Conservation (phyloP, 768 basidiomycete genomes). For the Lepiota subincarnata region DNA sequence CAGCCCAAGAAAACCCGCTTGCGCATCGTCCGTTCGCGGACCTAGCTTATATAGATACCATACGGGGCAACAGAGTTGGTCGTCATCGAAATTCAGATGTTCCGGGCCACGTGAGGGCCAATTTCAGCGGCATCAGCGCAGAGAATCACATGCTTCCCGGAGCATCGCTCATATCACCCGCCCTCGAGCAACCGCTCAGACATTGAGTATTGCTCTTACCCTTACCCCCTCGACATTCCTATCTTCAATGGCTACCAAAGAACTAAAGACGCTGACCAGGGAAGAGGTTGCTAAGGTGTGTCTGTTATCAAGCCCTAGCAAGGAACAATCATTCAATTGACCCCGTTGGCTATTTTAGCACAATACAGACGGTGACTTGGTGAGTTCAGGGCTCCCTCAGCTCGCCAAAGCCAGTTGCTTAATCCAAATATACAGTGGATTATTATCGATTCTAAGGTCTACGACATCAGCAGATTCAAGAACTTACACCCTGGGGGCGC, state of each 20-base stretch:
- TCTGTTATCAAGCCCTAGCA: not conserved
- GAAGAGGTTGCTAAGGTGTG: conserved; percentile 42
- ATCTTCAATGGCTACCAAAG: conserved; percentile 29
- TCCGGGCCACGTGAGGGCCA: no score
- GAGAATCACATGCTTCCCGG: conserved; percentile 12
- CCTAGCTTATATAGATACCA: no score
- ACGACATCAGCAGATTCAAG: conserved; percentile 78
- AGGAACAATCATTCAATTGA: conserved; percentile 10
- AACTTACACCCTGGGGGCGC: conserved; percentile 84
- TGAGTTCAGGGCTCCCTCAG: conserved; percentile 16
- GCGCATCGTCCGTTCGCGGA: no score
- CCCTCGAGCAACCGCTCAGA: not conserved
- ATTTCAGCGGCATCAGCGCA: not conserved
- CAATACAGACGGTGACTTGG: conserved; percentile 68
- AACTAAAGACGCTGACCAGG: conserved; percentile 33
- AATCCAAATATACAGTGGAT: conserved; percentile 58
- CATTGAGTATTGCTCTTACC: not conserved
- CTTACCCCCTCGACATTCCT: not conserved
- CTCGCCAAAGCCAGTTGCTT: conserved; percentile 29
- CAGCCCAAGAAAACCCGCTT: no score
- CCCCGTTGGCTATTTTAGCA: conserved; percentile 44
- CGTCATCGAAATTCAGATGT: no score
- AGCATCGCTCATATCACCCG: conserved; percentile 2
- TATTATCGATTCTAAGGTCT: conserved; percentile 82
- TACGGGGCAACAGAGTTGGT: no score